Evolutionary conservation across 345 rosid genomes (phyloP).

Genomic region (Camelina hispida): DNA sequence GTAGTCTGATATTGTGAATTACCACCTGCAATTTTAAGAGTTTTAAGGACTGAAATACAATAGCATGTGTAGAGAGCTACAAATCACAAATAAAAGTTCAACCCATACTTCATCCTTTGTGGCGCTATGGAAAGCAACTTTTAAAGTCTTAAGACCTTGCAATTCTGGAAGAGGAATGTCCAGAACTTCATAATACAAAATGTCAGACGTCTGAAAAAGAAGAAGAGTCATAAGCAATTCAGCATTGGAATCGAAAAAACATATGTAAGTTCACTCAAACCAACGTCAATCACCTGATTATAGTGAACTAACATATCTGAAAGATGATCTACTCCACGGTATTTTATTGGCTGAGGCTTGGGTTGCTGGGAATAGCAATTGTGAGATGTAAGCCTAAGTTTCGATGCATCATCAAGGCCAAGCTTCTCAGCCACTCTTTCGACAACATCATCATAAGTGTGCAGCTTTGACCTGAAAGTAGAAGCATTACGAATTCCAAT

Average conservation of each 20-base stretch:
- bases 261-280: constrained; percentile 11
- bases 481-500: constrained; percentile 35
- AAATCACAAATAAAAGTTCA: constrained; percentile 18
- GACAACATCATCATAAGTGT: constrained; percentile 88
- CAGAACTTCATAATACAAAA: constrained; percentile 95
- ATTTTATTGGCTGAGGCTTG: constrained; percentile 91
- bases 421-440: constrained; percentile 82
- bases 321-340: constrained; percentile 84
- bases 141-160: constrained; percentile 88
- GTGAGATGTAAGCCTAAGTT: constrained; percentile 93
- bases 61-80: constrained; percentile 1
- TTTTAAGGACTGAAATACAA: constrained; percentile 23
- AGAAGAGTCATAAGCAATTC: constrained; percentile 30
- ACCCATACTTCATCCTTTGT: constrained; percentile 77
- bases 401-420: constrained; percentile 88
- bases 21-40: constrained; percentile 56
- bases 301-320: constrained; percentile 92
- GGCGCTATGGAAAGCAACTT: constrained; percentile 90
- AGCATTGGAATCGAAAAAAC: neutral
- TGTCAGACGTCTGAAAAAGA: constrained; percentile 77
- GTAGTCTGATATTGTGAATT: constrained; percentile 86
- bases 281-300: constrained; percentile 68
- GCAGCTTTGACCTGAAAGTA: constrained; percentile 78
- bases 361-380: constrained; percentile 99
- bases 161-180: constrained; percentile 98